These are phyloP conservation scores for Salix suchowensis DNA, from an alignment of 345 rosid species.

Conservation along the genomic window DNA sequence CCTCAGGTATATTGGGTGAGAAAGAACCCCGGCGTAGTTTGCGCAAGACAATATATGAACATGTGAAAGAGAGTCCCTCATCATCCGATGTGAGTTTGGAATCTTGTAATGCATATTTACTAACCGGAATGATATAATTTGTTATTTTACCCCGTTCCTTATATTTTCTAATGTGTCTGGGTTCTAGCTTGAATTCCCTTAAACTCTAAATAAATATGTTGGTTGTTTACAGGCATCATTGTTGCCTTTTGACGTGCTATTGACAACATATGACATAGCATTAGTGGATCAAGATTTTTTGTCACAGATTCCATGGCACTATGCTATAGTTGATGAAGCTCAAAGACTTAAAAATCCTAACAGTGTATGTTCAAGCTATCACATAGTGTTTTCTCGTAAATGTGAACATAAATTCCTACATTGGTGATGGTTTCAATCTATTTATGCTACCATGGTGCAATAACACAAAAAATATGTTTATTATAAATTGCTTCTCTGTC, in stretches of 20 bases:
- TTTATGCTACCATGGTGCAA: background rate
- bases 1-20: slow-evolving; percentile 79
- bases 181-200: background rate
- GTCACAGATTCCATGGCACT: slow-evolving; percentile 81
- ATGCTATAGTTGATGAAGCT: slow-evolving; percentile 77
- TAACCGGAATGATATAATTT: background rate
- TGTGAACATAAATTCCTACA: background rate
- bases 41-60: slow-evolving; percentile 46
- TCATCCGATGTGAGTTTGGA: slow-evolving; percentile 43
- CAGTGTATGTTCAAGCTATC: slow-evolving; percentile 49
- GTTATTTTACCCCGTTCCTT: background rate
- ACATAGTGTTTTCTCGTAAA: background rate
- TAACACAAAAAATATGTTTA: background rate
- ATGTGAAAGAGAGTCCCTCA: slow-evolving; percentile 32
- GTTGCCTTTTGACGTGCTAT: slow-evolving; percentile 66
- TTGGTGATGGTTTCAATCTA: background rate
- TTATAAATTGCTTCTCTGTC: background rate
- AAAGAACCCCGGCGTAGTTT: slow-evolving; percentile 51
- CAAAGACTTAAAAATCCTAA: slow-evolving; percentile 88
- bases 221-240: slow-evolving; percentile 42
- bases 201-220: background rate
- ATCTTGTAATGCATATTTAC: background rate
- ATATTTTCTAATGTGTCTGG: background rate
- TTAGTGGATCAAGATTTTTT: slow-evolving; percentile 76
- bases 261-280: slow-evolving; percentile 77